phyloP scores from a whole-genome alignment of 2,329 filamentous ascomycete species.

The Septoria linicola region DNA sequence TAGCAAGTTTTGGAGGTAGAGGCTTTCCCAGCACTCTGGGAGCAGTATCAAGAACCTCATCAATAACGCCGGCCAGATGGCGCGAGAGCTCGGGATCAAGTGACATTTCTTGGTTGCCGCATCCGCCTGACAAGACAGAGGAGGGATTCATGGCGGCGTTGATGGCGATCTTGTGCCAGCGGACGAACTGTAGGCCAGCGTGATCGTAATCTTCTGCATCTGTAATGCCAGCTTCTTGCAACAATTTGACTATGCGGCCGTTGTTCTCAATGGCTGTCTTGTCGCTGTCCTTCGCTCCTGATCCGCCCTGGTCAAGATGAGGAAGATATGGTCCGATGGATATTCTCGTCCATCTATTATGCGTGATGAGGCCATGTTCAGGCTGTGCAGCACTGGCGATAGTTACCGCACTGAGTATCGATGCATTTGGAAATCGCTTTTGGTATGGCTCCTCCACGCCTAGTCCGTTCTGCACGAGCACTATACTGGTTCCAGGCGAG shows the following conservation, averaged over 20 bases:
- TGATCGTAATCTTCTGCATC: conserved; percentile 66
- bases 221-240: conserved; percentile 61
- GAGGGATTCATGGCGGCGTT: conserved; percentile 74
- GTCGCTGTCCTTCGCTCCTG: conserved; percentile 28
- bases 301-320: conserved; percentile 44
- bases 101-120: conserved; percentile 66
- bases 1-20: conserved; percentile 61
- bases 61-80: conserved; percentile 66
- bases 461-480: conserved; percentile 69
- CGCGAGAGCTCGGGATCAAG: conserved; percentile 60
- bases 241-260: conserved; percentile 53
- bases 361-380: conserved; percentile 60
- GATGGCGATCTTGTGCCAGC: conserved; percentile 76
- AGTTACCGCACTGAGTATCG: conserved; percentile 67
- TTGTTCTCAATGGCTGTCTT: conserved; percentile 41
- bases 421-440: conserved; percentile 58
- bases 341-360: conserved; percentile 73
- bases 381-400: conserved; percentile 68
- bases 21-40: conserved; percentile 62
- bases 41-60: conserved; percentile 65
- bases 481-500: conserved; percentile 55
- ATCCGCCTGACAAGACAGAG: conserved; percentile 64
- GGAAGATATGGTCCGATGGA: conserved; percentile 65
- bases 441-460: conserved; percentile 68
- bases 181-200: conserved; percentile 65